Percentiles rank a stretch among this genome's conserved stretches.
Evolutionary conservation across 148 eudicot genomes (phyloP).

Genomic region (Simmondsia chinensis): DNA sequence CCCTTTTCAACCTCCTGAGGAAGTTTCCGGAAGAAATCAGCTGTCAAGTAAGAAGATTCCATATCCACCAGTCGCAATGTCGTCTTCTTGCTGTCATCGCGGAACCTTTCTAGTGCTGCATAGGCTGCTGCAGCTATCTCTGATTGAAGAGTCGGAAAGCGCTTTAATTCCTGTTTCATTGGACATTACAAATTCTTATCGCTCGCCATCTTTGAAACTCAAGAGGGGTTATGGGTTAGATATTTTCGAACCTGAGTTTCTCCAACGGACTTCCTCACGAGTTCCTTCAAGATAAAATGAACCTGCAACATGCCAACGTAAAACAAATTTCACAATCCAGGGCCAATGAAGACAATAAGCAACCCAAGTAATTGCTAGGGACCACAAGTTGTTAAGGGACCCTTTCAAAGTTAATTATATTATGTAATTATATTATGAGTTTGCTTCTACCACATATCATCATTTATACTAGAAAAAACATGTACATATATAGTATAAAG

Average conservation of each 20-base stretch:
- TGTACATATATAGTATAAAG: too few species aligned
- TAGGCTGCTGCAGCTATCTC: constrained; percentile 53
- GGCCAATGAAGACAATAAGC: background rate
- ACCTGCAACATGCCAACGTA: constrained; percentile 30
- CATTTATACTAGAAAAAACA: too few species aligned
- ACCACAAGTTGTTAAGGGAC: too few species aligned
- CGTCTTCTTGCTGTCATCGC: constrained; percentile 65
- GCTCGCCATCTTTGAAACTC: too few species aligned
- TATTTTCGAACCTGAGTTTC: constrained; percentile 62
- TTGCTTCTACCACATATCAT: too few species aligned
- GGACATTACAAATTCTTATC: background rate
- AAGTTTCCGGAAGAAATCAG: constrained; percentile 66
- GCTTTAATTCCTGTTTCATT: constrained; percentile 48
- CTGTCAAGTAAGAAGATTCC: constrained; percentile 71
- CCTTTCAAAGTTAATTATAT: too few species aligned
- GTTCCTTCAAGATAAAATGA: constrained; percentile 59
- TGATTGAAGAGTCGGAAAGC: constrained; percentile 64
- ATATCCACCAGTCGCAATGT: constrained; percentile 62
- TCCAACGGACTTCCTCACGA: constrained; percentile 57
- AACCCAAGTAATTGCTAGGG: too few species aligned
- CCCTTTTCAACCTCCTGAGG: constrained; percentile 48
- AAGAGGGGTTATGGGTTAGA: too few species aligned
- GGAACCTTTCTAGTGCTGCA: constrained; percentile 58
- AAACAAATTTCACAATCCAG: background rate
- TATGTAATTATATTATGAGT: too few species aligned